These are phyloP conservation scores for Aureobasidium pullulans DNA, from an alignment of 2,329 filamentous ascomycete genomes.

Conservation along the genomic window DNA sequence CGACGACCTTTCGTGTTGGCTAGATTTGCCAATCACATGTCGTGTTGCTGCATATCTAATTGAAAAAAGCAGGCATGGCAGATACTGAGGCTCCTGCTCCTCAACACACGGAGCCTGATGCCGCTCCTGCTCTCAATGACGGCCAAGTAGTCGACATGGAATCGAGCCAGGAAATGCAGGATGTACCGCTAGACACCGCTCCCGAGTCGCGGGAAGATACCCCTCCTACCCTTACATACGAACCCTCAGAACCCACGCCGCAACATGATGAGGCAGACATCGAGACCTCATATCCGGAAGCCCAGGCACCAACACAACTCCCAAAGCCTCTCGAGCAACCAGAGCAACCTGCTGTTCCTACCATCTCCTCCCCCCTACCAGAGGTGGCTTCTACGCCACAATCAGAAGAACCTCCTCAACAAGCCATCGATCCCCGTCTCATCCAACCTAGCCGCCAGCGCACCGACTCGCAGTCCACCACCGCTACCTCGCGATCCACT, in stretches of 20 bases:
- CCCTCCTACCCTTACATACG: background rate
- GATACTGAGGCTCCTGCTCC: constrained; percentile 14
- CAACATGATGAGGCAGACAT: background rate
- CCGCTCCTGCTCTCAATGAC: background rate
- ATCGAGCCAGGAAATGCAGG: constrained; percentile 9
- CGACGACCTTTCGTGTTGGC: background rate
- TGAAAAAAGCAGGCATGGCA: constrained; percentile 12
- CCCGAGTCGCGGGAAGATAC: background rate
- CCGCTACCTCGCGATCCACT: constrained; percentile 41
- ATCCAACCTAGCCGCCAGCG: constrained; percentile 33
- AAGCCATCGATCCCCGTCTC: background rate
- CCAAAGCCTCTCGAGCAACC: background rate
- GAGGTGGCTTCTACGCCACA: background rate
- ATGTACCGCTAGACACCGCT: background rate
- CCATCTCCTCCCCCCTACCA: background rate
- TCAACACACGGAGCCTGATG: constrained; percentile 1
- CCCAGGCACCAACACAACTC: background rate
- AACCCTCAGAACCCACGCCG: background rate
- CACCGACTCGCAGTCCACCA: constrained; percentile 56
- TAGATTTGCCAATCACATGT: constrained; percentile 1
- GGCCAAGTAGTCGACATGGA: background rate
- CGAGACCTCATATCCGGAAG: background rate
- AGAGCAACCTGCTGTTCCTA: background rate
- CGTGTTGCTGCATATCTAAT: background rate
- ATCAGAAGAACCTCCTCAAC: background rate